Evolutionary conservation across 208 protist genomes (phyloP).

Genomic region (Trypanosoma boissoni): DNA sequence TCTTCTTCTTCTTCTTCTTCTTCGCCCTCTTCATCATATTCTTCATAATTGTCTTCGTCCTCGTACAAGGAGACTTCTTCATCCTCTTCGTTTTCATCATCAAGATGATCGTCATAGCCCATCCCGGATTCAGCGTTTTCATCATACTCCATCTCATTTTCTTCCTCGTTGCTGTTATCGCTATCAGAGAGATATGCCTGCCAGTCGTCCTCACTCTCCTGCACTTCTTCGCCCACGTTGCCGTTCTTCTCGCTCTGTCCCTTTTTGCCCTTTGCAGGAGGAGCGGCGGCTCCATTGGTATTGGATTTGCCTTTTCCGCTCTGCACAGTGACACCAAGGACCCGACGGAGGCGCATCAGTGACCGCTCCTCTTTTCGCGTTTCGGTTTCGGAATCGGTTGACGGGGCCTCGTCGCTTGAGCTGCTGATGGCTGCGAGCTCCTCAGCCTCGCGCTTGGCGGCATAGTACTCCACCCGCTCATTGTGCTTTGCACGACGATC

Average conservation of each 20-base stretch:
- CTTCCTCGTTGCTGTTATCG: conserved; percentile 16
- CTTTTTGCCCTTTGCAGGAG: not conserved
- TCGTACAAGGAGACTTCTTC: conserved; percentile 8
- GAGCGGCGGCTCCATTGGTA: not conserved
- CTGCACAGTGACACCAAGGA: conserved; percentile 32
- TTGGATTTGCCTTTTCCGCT: not conserved
- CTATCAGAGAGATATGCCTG: conserved; percentile 24
- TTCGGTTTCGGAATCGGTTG: conserved; percentile 58
- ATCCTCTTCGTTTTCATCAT: conserved; percentile 17
- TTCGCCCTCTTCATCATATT: conserved; percentile 8
- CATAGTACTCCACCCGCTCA: conserved; percentile 69
- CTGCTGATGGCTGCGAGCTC: conserved; percentile 72
- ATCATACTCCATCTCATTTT: conserved; percentile 31
- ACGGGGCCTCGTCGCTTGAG: conserved; percentile 41
- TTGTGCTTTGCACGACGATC: conserved; percentile 65
- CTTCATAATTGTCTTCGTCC: conserved; percentile 25
- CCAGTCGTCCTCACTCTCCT: conserved; percentile 33
- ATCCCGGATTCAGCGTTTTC: conserved; percentile 6
- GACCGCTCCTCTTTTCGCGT: conserved; percentile 27
- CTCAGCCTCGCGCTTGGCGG: conserved; percentile 71
- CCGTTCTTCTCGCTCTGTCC: not conserved
- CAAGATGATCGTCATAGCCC: conserved; percentile 36
- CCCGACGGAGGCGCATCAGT: conserved; percentile 32
- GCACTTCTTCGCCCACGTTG: conserved; percentile 11
- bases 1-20: conserved; percentile 20